Evolutionary conservation across 1,139 yeast genomes (phyloP), one percentile per base, ranked within the genome.

Genomic region (Candida buenavistaensis): DNA sequence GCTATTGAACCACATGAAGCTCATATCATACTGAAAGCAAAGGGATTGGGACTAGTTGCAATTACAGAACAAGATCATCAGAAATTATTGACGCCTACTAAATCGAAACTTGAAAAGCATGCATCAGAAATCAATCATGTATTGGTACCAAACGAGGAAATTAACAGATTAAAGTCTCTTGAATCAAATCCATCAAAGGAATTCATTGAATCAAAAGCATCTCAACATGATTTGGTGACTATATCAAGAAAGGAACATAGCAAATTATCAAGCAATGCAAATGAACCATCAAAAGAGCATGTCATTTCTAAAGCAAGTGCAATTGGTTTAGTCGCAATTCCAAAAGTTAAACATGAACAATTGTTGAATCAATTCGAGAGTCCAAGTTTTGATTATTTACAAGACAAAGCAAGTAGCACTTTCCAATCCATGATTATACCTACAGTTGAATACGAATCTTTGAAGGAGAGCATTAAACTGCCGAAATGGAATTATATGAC

Each of bases 331-430:
- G 46, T 52, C 10, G 56, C 60, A 2, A 31, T 64, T 14, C 43
- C 63, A 5, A 44, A 40, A 10, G 45, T 44, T 23, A 52, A 57
- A 28, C 49, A 51, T 37, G 50, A 55, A 3, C 40, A 44, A 16
- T 39, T 62, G 45, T 31, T 46, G 8, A 20, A 41, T 3, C 40
- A 32, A 11, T 23, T 54, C 4, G 51, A 52, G 3, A 33, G 32
- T 14, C 67, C 73, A 5, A 33, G 52, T 2, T 28, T 51, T 11
- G 57, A 64, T 6, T 63, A 62, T 35, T 46, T 75, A 14, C 47
- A 43, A 8, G 52, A 51, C 5, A 58, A 59, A 35, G 72, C 75
- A 1, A 31, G 41, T 2, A 46, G 41, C 13, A 22, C 28, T 11
- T 20, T 36, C n/a, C 23, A 37, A 2, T 51, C 57, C 23, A 48